These are phyloP conservation scores for Polyporus arcularius DNA, from an alignment of 768 basidiomycete genomes.

Conservation along the genomic window DNA sequence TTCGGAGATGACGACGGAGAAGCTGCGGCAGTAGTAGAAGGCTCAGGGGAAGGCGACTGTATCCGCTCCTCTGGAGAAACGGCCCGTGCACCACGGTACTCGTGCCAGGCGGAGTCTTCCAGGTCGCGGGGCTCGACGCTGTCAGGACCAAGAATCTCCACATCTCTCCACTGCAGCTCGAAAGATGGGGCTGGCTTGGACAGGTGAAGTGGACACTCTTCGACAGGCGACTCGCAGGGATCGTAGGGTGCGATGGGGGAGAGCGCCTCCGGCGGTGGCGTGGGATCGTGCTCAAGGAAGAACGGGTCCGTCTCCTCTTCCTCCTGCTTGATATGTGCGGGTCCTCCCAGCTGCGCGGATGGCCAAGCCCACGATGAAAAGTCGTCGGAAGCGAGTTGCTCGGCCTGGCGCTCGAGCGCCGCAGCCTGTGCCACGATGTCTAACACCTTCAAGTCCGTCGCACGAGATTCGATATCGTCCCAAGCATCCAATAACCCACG, in stretches of 20 bases:
- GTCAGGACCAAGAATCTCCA: conserved; percentile 47
- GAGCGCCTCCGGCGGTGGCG: conserved; percentile 11
- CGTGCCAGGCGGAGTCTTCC: conserved; percentile 38
- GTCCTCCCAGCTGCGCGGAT: conserved; percentile 30
- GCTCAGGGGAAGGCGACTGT: conserved; percentile 10
- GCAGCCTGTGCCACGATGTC: conserved; percentile 43
- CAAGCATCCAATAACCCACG: conserved; percentile 68
- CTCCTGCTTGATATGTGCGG: conserved; percentile 31
- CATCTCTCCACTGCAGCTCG: conserved; percentile 43
- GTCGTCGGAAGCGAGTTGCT: conserved; percentile 12
- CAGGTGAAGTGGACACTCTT: conserved; percentile 5
- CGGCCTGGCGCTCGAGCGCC: conserved; percentile 29
- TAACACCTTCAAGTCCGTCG: conserved; percentile 38
- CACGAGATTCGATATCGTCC: conserved; percentile 60
- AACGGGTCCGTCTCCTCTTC: conserved; percentile 26
- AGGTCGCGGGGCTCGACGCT: conserved; percentile 44
- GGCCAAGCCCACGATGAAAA: conserved; percentile 28
- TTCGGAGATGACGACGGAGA: conserved; percentile 12
- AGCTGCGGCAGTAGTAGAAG: conserved; percentile 7
- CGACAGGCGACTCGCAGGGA: conserved; percentile 14
- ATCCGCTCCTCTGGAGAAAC: conserved; percentile 11
- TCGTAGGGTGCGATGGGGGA: conserved; percentile 7
- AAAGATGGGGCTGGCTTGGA: background rate
- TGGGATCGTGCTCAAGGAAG: conserved; percentile 16
- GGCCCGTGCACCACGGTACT: conserved; percentile 13